Base-by-base conservation (phyloP, 805 yeast genomes). In the Komagataella pastoris region DNA sequence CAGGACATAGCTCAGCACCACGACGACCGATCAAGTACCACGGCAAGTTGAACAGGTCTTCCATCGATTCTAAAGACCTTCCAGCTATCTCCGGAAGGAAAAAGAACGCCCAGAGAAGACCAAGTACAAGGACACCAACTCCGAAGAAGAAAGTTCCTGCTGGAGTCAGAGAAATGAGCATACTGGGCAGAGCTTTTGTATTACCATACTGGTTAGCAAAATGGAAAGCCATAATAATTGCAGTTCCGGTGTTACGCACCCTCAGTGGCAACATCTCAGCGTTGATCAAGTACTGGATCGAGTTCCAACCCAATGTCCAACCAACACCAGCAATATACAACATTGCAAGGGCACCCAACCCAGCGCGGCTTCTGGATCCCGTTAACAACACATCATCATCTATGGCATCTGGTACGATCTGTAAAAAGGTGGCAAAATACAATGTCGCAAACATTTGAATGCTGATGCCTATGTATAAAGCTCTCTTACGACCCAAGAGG, bases 301-400 rank as follows among this genome's bases (percentile, higher is more conserved):
- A 66, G 62, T 79, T 79, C 73, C 76, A 79, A 44, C 83, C 83
- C 62, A 78, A 60, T 36, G 79, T 73, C 83, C 83, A 79, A 44
- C 81, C 81, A 19, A 70, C 66, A 56, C 83, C 83, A 36, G 71
- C 66, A 44, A 77, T 56, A 56, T 66, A 77, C 24, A 79, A 57
- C 49, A 77, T 70, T 1, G 80, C 79, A 56, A 78, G 60, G 7
- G 81, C 82, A 50, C 68, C 77, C 49, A 65, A 61, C 40, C 76
- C 67, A 2, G 79, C 79, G 3, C 58, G 55, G 19, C 54, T 52
- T 53, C 70, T 61, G 3, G 71, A 59, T 0, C 65, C 53, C 1
- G 70, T 60, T 55, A 72, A 59, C 0, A 46, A 55, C 5, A 58
- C 63, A 10, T 57, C 67, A 3, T 58, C 62, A 1, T 61, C 60